Percentiles rank a stretch among this genome's conserved stretches.
Evolutionary conservation across 2,329 filamentous ascomycete species (phyloP).

Genomic region (Ophiocordyceps camponoti-saundersi): DNA sequence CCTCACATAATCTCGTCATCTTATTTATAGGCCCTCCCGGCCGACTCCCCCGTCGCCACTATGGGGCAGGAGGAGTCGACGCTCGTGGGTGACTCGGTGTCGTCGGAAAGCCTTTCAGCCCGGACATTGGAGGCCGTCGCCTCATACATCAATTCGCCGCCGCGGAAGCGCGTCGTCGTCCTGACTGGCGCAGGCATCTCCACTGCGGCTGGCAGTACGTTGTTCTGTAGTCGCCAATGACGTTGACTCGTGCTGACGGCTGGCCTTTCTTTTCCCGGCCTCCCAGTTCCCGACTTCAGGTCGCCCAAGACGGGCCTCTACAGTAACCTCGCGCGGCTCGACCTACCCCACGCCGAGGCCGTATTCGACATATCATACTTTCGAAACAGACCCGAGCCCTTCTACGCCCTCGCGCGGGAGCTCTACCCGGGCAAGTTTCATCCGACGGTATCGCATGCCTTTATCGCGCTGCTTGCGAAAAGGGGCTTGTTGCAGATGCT

Average conservation of each 20-base stretch:
- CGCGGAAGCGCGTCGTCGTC: constrained; percentile 58
- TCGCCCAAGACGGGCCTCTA: constrained; percentile 89
- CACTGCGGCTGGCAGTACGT: constrained; percentile 46
- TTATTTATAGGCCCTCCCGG: background rate
- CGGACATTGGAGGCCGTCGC: constrained; percentile 61
- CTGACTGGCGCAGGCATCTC: constrained; percentile 86
- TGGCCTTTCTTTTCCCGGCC: constrained; percentile 7
- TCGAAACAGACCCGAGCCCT: constrained; percentile 64
- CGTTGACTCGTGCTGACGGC: background rate
- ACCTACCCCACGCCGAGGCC: constrained; percentile 78
- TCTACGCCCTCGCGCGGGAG: constrained; percentile 84
- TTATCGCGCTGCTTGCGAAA: constrained; percentile 64
- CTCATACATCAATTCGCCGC: constrained; percentile 58
- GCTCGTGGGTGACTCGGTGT: constrained; percentile 42
- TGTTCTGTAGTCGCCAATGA: background rate
- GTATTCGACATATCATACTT: constrained; percentile 93
- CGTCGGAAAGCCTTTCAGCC: constrained; percentile 46
- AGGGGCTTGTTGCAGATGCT: constrained; percentile 69
- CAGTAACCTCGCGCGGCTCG: constrained; percentile 70
- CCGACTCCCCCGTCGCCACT: constrained; percentile 18
- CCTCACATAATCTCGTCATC: background rate
- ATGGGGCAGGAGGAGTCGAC: constrained; percentile 81
- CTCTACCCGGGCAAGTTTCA: constrained; percentile 80
- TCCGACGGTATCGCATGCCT: constrained; percentile 80
- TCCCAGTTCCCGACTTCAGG: constrained; percentile 80